phyloP scores from a whole-genome alignment of 2,329 filamentous ascomycete species.

The Westerdykella aurantiaca region DNA sequence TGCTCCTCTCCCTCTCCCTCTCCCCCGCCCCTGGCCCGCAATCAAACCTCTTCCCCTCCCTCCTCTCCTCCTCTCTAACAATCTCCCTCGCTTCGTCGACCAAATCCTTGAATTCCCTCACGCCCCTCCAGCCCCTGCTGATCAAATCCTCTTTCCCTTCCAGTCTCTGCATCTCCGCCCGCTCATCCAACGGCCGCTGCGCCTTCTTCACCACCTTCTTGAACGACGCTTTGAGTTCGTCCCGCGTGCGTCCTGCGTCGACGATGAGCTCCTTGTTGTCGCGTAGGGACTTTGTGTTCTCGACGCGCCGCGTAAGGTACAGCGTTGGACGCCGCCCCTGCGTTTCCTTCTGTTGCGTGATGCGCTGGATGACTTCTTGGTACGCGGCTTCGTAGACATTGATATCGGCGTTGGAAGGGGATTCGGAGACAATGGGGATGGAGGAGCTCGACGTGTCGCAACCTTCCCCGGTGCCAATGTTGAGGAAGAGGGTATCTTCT shows the following conservation, averaged over 20 bases:
- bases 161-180: conserved; percentile 29
- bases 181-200: conserved; percentile 27
- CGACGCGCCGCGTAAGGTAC: conserved; percentile 50
- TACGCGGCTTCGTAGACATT: conserved; percentile 88
- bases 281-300: conserved; percentile 39
- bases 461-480: conserved; percentile 63
- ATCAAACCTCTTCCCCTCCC: conserved; percentile 8
- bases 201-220: conserved; percentile 35
- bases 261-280: conserved; percentile 30
- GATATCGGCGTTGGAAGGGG: conserved; percentile 75
- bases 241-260: conserved; percentile 21
- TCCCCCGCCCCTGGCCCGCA: not conserved
- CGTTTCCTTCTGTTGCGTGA: conserved; percentile 48
- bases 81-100: conserved; percentile 32
- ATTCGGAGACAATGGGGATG: conserved; percentile 65
- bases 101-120: conserved; percentile 27
- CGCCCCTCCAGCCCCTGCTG: conserved; percentile 26
- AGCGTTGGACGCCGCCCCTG: conserved; percentile 45
- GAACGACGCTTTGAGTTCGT: conserved; percentile 28
- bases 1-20: conserved; percentile 17
- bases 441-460: conserved; percentile 22
- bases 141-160: conserved; percentile 32
- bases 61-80: conserved; percentile 26
- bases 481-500: conserved; percentile 63
- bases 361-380: conserved; percentile 71